A percentile compares a stretch with the other conserved stretches of the same genome.
phyloP scores from a whole-genome alignment of 495 filamentous ascomycete species.

The Cercophora scortea region DNA sequence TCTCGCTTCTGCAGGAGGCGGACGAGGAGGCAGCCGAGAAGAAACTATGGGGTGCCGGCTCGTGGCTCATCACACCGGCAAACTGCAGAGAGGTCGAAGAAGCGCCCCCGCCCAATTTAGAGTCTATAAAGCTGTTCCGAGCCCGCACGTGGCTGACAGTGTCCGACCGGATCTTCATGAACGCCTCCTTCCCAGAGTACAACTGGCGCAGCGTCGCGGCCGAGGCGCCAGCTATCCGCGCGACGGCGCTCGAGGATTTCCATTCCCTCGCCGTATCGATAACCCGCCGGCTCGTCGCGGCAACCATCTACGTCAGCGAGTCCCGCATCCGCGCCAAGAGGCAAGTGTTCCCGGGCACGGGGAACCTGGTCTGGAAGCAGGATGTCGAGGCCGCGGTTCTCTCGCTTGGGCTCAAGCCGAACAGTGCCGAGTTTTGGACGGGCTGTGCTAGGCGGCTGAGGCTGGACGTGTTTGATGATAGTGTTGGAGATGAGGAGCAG shows the following conservation, averaged over 20 bases:
- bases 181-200: slow-evolving; percentile 49
- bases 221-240: slow-evolving; percentile 56
- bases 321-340: slow-evolving; percentile 38
- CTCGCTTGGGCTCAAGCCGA: slow-evolving; percentile 33
- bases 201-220: slow-evolving; percentile 54
- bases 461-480: slow-evolving; percentile 46
- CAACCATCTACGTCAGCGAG: slow-evolving; percentile 59
- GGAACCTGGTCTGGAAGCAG: slow-evolving; percentile 35
- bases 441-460: slow-evolving; percentile 49
- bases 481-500: slow-evolving; percentile 2
- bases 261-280: slow-evolving; percentile 58
- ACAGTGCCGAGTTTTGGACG: slow-evolving; percentile 51
- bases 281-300: slow-evolving; percentile 60
- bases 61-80: slow-evolving; percentile 10
- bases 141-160: slow-evolving; percentile 55
- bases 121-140: slow-evolving; percentile 45
- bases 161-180: slow-evolving; percentile 71
- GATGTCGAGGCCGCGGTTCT: slow-evolving; percentile 64
- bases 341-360: slow-evolving; percentile 21
- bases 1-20: slow-evolving; percentile 50
- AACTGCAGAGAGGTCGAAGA: slow-evolving; percentile 22
- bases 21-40: slow-evolving; percentile 48
- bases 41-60: slow-evolving; percentile 34
- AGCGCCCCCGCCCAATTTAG: slow-evolving; percentile 34
- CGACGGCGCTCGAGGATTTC: slow-evolving; percentile 65